Evolutionary conservation across 2,329 filamentous ascomycete genomes (phyloP).

Genomic region (Pseudonectria foliicola): DNA sequence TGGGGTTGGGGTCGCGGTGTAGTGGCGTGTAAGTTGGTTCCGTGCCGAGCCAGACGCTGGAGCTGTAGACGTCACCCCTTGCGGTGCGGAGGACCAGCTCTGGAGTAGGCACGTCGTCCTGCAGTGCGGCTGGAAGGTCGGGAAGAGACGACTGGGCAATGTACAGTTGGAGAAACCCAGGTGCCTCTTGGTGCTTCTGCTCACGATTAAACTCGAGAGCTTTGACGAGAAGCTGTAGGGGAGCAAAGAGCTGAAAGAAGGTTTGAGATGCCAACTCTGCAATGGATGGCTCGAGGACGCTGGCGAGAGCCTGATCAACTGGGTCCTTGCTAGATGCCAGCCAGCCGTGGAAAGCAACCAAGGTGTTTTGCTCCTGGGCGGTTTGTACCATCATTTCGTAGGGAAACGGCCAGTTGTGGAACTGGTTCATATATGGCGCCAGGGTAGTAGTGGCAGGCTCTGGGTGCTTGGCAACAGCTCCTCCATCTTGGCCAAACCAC

Average conservation of each 20-base stretch:
- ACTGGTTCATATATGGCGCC: constrained; percentile 23
- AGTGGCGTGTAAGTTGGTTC: constrained; percentile 85
- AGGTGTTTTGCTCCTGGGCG: constrained; percentile 8
- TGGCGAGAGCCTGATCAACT: constrained; percentile 24
- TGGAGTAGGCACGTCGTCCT: constrained; percentile 61
- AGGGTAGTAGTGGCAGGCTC: constrained; percentile 9
- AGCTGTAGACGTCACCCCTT: constrained; percentile 77
- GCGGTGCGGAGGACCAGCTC: constrained; percentile 54
- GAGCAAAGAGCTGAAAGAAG: constrained; percentile 53
- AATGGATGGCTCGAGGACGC: constrained; percentile 23
- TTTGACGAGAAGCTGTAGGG: constrained; percentile 58
- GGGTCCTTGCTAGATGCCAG: constrained; percentile 19
- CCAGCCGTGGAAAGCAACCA: constrained; percentile 23
- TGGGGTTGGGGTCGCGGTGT: constrained; percentile 90
- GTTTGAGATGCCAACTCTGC: constrained; percentile 16
- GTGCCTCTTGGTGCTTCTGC: constrained; percentile 6
- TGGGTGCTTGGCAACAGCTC: not conserved
- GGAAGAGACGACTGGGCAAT: constrained; percentile 73
- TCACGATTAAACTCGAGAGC: constrained; percentile 41
- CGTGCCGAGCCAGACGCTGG: constrained; percentile 81
- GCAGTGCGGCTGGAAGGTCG: constrained; percentile 57
- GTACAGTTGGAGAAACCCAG: constrained; percentile 53
- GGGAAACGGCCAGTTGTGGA: constrained; percentile 27
- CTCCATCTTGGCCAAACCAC: constrained; percentile 45
- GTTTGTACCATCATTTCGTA: constrained; percentile 31